Evolutionary conservation across 2,329 filamentous ascomycete genomes (phyloP), one percentile per base, ranked within the genome.

Genomic region (Xylariaceae sp.): DNA sequence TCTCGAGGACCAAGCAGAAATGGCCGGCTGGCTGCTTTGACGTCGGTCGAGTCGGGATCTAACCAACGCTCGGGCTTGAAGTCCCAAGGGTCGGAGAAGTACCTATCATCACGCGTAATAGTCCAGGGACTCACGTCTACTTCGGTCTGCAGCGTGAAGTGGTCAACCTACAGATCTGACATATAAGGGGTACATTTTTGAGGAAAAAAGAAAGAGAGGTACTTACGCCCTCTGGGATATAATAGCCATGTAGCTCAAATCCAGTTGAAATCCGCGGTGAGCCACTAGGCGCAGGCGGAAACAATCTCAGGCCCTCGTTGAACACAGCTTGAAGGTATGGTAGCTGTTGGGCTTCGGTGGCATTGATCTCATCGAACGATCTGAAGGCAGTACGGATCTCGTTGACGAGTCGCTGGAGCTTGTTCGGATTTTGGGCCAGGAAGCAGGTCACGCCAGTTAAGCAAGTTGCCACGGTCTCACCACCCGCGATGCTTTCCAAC

Each of bases 391-490:
- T 29, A 4, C 70, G 66, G 16, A 75, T 64, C 52, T 75, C 73
- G 1, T 52, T 28, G 16, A 60, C 60, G 3, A 73, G 58, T 26
- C 55, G 63, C 0, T 53, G 23, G 3, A 67, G 56, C 16, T 52
- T 61, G 2, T 47, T 29, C 1, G 72, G 70, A 51, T 69, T 67
- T 3, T 65, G 65, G 28, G 65, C 52, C 6, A 76, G 64, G 52
- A 71, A 71, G 54, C 67, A 74, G 9, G 71, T 66, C 4, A 69
- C 59, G 3, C 66, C 68, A 2, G 72, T 51, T 12, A 71, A 12
- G 71, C 75, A 74, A 4, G 76, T 80, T 2, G 78, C 77, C 3
- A 78, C 79, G 0, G 80, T 82, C 57, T 82, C 79, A 26, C 76
- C 78, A 8, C 79, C 78, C 1, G 77, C 79, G 28, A 79, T 75